Percentiles rank a stretch among this genome's conserved stretches.
phyloP scores from a whole-genome alignment of 345 rosid genomes.

The Draba incana region DNA sequence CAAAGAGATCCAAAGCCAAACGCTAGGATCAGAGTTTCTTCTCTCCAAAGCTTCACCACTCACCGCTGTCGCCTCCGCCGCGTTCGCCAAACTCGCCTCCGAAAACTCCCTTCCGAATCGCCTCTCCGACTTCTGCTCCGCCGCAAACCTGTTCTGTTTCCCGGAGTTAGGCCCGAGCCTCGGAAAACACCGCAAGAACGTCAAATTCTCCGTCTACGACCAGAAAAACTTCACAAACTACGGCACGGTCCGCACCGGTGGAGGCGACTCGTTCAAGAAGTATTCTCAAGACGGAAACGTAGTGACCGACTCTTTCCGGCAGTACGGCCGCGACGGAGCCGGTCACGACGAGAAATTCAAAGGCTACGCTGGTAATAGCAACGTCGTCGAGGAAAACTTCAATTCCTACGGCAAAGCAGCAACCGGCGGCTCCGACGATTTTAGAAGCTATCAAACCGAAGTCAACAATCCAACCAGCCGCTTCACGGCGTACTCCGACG shows the following conservation, averaged over 20 bases:
- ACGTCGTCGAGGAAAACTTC: slow-evolving; percentile 75
- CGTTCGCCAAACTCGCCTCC: slow-evolving; percentile 71
- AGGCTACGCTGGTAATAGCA: slow-evolving; percentile 45
- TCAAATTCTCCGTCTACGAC: slow-evolving; percentile 57
- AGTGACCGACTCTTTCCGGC: slow-evolving; percentile 55
- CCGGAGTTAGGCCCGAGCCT: slow-evolving; percentile 53
- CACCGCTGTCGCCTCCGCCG: slow-evolving; percentile 62
- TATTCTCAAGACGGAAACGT: slow-evolving; percentile 50
- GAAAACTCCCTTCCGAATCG: slow-evolving; percentile 58
- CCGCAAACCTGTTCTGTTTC: slow-evolving; percentile 88
- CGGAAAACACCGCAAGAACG: slow-evolving; percentile 51
- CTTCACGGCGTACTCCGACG: slow-evolving; percentile 65
- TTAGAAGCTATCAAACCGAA: slow-evolving; percentile 54
- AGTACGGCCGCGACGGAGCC: slow-evolving; percentile 54
- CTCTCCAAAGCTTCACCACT: slow-evolving; percentile 83
- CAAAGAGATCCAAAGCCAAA: slow-evolving; percentile 57
- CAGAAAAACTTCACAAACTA: slow-evolving; percentile 80
- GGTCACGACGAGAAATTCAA: slow-evolving; percentile 53
- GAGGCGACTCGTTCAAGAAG: slow-evolving; percentile 57
- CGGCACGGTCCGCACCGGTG: slow-evolving; percentile 54
- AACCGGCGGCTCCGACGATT: slow-evolving; percentile 68
- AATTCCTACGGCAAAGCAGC: slow-evolving; percentile 60
- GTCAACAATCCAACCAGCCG: slow-evolving; percentile 65
- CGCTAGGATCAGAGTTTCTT: slow-evolving; percentile 57
- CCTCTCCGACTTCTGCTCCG: slow-evolving; percentile 71